These are phyloP conservation scores for Acanthamoeba polyphaga DNA, from an alignment of 208 protist genomes.

Conservation along the genomic window DNA sequence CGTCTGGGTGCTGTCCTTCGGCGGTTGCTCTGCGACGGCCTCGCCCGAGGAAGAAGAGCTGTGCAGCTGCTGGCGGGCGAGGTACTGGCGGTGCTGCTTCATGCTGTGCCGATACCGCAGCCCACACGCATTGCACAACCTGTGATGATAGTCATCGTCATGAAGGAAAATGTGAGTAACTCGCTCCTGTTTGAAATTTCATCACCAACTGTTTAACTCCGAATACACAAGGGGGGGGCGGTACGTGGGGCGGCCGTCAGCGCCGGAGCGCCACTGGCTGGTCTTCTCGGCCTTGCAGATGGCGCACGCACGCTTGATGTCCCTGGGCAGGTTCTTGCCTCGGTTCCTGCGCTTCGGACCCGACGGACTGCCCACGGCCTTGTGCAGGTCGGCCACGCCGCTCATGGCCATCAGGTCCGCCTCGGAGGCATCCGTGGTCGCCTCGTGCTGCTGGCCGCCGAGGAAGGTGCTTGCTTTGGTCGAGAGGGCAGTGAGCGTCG, in stretches of 20 bases:
- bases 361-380: neutral
- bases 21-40: neutral
- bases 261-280: slow-evolving; percentile 20
- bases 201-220: neutral
- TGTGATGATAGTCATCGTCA: neutral
- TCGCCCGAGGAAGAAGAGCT: neutral
- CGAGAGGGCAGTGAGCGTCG: neutral
- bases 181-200: neutral
- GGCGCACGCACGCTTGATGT: slow-evolving; percentile 20
- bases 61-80: neutral
- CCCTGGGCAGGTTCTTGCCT: slow-evolving; percentile 54
- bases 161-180: neutral
- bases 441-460: neutral
- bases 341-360: neutral
- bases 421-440: neutral
- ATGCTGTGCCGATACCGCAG: slow-evolving; percentile 51
- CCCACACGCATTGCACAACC: slow-evolving; percentile 31
- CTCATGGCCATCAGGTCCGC: neutral
- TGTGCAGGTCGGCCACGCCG: neutral
- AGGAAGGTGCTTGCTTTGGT: neutral
- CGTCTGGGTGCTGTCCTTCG: neutral
- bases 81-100: slow-evolving; percentile 56
- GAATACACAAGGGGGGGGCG: neutral
- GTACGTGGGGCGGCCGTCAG: slow-evolving; percentile 38
- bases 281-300: slow-evolving; percentile 60